phyloP scores from a whole-genome alignment of 805 yeast species.

The Maudiozyma barnettii region DNA sequence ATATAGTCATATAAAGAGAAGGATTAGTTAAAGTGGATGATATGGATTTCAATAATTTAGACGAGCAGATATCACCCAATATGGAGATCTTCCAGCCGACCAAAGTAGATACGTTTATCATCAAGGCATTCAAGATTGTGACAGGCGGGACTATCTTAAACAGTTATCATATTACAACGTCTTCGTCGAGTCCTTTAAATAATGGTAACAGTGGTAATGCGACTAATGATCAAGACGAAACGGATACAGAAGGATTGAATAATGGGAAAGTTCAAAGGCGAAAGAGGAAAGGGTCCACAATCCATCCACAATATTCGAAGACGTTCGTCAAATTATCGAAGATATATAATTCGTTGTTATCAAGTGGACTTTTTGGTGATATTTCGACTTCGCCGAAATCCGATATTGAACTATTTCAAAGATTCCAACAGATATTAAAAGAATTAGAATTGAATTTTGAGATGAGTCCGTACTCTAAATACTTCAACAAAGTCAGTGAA shows the following conservation, averaged over 20 bases:
- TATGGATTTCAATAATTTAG: conserved; percentile 2
- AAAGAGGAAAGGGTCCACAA: neutral
- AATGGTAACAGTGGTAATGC: neutral
- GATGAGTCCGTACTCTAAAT: conserved; percentile 23
- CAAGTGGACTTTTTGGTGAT: conserved; percentile 21
- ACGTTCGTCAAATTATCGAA: conserved; percentile 23
- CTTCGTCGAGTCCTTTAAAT: neutral
- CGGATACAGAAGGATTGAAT: conserved; percentile 1
- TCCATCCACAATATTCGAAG: conserved; percentile 16
- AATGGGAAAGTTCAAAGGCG: neutral
- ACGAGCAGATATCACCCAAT: neutral
- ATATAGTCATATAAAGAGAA: too few relatives aligned
- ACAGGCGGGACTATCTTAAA: conserved; percentile 15
- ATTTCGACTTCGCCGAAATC: conserved; percentile 28
- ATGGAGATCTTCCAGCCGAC: conserved; percentile 11
- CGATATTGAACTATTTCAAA: conserved; percentile 26
- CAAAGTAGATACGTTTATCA: conserved; percentile 21
- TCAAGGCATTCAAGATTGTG: conserved; percentile 18
- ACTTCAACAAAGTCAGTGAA: conserved; percentile 23
- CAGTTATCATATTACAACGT: conserved; percentile 15
- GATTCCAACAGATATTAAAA: conserved; percentile 28
- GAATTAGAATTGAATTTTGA: conserved; percentile 28
- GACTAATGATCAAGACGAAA: neutral
- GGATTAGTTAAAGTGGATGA: neutral
- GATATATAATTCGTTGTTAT: conserved; percentile 21